Evolutionary conservation across 2,329 filamentous ascomycete genomes (phyloP), one percentile per base, ranked within the genome.

Genomic region (Xylaria sp.): DNA sequence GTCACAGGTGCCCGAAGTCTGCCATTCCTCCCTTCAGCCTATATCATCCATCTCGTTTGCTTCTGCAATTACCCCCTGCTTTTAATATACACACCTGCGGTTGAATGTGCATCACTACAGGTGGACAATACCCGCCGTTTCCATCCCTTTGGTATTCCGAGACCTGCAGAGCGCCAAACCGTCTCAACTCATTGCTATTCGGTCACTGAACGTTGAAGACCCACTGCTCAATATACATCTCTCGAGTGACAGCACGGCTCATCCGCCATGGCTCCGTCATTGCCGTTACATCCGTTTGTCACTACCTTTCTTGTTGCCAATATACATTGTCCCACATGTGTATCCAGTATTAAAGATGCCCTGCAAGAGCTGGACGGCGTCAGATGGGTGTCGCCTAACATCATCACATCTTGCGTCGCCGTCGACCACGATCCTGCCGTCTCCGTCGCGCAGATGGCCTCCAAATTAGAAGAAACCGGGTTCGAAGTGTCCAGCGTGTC

Each of bases 241-340:
- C 20, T 52, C 30, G 20, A 45, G 53, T 50, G 41, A 45, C 60
- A 60, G 30, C 48, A 36, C 53, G 28, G 41, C 45, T 50, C 50
- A 50, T 68, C 52, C 64, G 63, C 63, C 65, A 76, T 77, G 75
- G 68, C 72, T 60, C 65, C 72, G 63, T 68, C 71, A 56, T 55
- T 71, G 69, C 68, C 67, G 68, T 71, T 70, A 65, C 68, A 72
- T 59, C 69, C 66, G 56, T 50, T 70, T 66, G 78, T 83, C 66
- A 86, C 84, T 13, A 90, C 87, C 39, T 88, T 91, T 75, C 84
- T 93, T 69, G 82, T 94, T 72, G 87, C 85, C 69, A 93, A 94
- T 78, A 84, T 94, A n/a, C 91, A 94, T 80, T 93, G 91, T 80
- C 89, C 91, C 15, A 91, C 90, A 68, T 94, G 91, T 78, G 88